A percentile compares a stretch with the other conserved stretches of the same genome.
phyloP scores from a whole-genome alignment of 176 grass and related monocot species.

The Aegilops sharonensis region DNA sequence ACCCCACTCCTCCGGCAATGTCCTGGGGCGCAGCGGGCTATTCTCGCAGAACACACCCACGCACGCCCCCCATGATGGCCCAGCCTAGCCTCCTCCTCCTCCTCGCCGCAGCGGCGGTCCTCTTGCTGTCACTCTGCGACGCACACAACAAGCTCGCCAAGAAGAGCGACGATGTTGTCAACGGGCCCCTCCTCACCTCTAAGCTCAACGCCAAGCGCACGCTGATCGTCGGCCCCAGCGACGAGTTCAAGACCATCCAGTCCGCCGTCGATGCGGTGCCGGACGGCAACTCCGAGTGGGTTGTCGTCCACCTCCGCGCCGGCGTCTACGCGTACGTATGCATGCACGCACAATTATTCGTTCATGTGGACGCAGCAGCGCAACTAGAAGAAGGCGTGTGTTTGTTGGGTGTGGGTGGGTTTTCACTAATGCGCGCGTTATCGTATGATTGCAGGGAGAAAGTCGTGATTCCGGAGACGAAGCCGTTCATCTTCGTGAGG shows the following conservation, averaged over 20 bases:
- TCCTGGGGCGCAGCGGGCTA: neutral
- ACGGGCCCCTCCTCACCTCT: slow-evolving; percentile 55
- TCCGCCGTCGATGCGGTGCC: slow-evolving; percentile 74
- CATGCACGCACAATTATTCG: neutral
- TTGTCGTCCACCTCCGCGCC: slow-evolving; percentile 67
- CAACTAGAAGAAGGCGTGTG: no score
- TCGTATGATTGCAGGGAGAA: slow-evolving; percentile 43
- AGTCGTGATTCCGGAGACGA: slow-evolving; percentile 63
- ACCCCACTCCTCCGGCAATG: neutral
- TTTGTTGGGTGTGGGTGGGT: neutral
- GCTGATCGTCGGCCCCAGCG: slow-evolving; percentile 54
- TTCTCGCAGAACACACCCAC: neutral
- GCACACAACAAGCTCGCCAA: slow-evolving; percentile 28
- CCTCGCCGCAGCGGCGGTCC: neutral
- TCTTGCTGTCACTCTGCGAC: neutral
- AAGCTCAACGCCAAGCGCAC: slow-evolving; percentile 59
- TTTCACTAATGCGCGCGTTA: neutral
- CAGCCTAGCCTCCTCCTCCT: slow-evolving; percentile 6
- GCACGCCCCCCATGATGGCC: slow-evolving; percentile 19
- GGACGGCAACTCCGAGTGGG: slow-evolving; percentile 58
- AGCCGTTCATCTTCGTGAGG: slow-evolving; percentile 80
- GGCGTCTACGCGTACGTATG: slow-evolving; percentile 43
- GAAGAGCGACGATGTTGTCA: slow-evolving; percentile 55
- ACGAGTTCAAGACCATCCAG: slow-evolving; percentile 74
- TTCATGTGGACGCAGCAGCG: neutral